A percentile compares a stretch with the other conserved stretches of the same genome.
phyloP scores from a whole-genome alignment of 768 basidiomycete species.

The Nidula microcarpa region DNA sequence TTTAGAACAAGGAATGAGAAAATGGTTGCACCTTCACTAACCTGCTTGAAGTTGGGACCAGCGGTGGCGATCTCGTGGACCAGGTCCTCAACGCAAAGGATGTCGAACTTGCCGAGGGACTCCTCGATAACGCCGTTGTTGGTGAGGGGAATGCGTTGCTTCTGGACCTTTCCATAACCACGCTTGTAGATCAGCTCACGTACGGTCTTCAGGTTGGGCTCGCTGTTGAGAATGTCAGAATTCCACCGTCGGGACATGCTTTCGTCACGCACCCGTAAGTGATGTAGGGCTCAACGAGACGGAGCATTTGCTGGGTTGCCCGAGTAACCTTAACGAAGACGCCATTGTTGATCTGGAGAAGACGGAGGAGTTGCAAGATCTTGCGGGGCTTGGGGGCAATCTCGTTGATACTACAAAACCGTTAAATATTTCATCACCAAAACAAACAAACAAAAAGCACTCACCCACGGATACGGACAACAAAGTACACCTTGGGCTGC shows the following conservation, averaged over 20 bases:
- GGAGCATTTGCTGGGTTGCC: constrained; percentile 97
- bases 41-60: constrained; percentile 99
- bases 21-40: constrained; percentile 24
- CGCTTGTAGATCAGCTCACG: constrained; percentile 99
- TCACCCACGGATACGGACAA: constrained; percentile 94
- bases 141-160: constrained; percentile 93
- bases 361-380: constrained; percentile 96
- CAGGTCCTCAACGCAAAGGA: constrained; percentile 95
- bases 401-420: constrained; percentile 84
- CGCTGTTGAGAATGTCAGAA: constrained; percentile 39
- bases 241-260: too few relatives aligned
- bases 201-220: constrained; percentile 94
- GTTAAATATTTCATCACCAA: neutral
- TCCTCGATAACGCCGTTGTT: constrained; percentile 94
- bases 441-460: constrained; percentile 22
- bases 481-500: constrained; percentile 96
- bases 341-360: constrained; percentile 99
- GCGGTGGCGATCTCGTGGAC: constrained; percentile 94
- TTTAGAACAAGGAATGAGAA: neutral
- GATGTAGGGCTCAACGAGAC: constrained; percentile 94
- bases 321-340: constrained; percentile 96
- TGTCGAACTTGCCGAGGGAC: constrained; percentile 87
- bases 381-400: constrained; percentile 99
- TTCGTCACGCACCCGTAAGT: constrained; percentile 74
- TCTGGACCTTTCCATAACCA: constrained; percentile 97